These are phyloP conservation scores for Lathyrus tuberosus DNA, from an alignment of 306 rosid species.

Conservation along the genomic window DNA sequence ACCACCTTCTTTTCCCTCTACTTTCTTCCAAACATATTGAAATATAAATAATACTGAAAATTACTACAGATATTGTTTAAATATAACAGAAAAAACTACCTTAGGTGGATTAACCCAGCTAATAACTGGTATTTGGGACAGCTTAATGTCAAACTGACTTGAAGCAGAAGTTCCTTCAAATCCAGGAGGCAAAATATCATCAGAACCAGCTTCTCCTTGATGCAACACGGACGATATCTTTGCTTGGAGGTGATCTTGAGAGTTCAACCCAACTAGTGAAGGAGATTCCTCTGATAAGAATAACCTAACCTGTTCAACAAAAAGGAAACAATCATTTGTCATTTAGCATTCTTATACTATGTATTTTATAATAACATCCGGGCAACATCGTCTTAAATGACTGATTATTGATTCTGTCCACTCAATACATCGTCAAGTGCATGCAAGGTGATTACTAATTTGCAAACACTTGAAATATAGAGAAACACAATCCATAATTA, in stretches of 20 bases:
- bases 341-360: constrained; percentile 16
- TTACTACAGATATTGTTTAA: background rate
- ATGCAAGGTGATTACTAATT: constrained; percentile 16
- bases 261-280: constrained; percentile 70
- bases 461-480: constrained; percentile 14
- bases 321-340: constrained; percentile 29
- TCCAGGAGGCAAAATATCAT: constrained; percentile 83
- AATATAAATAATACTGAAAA: constrained; percentile 10
- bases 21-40: background rate
- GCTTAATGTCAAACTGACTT: constrained; percentile 60
- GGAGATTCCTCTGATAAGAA: constrained; percentile 86
- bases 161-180: constrained; percentile 73
- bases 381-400: constrained; percentile 22
- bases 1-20: background rate
- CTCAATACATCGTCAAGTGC: constrained; percentile 12
- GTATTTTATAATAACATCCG: background rate
- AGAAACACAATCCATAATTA: constrained; percentile 11
- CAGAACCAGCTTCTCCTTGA: constrained; percentile 67
- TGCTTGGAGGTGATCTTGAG: constrained; percentile 94
- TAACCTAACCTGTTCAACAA: constrained; percentile 61
- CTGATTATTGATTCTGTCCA: constrained; percentile 13
- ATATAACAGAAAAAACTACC: constrained; percentile 49
- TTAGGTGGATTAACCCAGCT: constrained; percentile 71
- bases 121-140: constrained; percentile 70
- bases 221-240: constrained; percentile 64